These are phyloP conservation scores for Clonostachys byssicola DNA, from an alignment of 2,329 filamentous ascomycete genomes.

Conservation along the genomic window DNA sequence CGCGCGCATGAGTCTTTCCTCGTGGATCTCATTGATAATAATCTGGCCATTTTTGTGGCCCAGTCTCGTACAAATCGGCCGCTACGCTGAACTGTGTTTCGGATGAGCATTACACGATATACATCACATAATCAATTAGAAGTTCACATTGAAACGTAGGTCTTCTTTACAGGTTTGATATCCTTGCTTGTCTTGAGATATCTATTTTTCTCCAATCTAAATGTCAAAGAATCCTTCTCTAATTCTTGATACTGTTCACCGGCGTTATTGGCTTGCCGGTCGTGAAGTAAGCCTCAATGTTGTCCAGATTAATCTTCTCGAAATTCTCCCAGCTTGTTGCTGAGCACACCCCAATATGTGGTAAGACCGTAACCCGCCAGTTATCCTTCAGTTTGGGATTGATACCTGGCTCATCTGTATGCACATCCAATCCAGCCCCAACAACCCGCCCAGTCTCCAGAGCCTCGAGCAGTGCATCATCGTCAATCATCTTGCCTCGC, in stretches of 20 bases:
- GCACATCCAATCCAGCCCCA: slow-evolving; percentile 9
- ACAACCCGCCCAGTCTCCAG: slow-evolving; percentile 6
- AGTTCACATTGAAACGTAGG: too few species aligned
- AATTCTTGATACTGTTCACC: slow-evolving; percentile 4
- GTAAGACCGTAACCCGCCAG: slow-evolving; percentile 7
- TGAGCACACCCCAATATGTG: slow-evolving; percentile 10
- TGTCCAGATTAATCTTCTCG: slow-evolving; percentile 7
- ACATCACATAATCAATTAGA: too few species aligned
- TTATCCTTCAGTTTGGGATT: slow-evolving; percentile 8
- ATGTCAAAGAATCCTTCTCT: not conserved
- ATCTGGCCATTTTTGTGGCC: too few species aligned
- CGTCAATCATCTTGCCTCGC: slow-evolving; percentile 10
- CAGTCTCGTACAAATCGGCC: too few species aligned
- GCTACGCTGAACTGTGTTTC: too few species aligned
- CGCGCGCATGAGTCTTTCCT: too few species aligned
- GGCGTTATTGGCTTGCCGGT: slow-evolving; percentile 6
- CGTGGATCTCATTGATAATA: too few species aligned
- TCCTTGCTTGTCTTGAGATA: too few species aligned
- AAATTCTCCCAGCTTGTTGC: slow-evolving; percentile 9
- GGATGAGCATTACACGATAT: too few species aligned
- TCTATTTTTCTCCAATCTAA: not conserved
- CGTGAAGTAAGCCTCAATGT: slow-evolving; percentile 6
- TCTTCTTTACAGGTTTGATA: too few species aligned
- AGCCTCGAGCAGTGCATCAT: slow-evolving; percentile 9
- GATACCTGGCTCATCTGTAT: slow-evolving; percentile 9